Conservation (phyloP, 2,329 filamentous ascomycete species). For the Aspergillus tanneri region DNA sequence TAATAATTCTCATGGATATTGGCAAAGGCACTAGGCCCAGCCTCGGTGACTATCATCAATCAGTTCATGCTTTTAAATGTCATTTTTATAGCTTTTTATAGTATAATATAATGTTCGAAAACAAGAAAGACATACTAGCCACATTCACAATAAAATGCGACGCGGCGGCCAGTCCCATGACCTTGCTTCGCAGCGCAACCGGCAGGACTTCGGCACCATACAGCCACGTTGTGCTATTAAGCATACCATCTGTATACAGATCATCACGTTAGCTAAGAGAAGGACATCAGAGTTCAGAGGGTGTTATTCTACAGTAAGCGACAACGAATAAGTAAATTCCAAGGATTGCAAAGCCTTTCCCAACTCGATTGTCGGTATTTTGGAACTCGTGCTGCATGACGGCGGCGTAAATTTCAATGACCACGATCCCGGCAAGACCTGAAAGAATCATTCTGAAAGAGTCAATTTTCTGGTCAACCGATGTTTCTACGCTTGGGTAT, state of each 20-base stretch:
- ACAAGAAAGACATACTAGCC: slow-evolving; percentile 32
- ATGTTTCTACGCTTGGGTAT: neutral
- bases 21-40: slow-evolving; percentile 56
- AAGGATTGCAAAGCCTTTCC: slow-evolving; percentile 60
- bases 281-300: neutral
- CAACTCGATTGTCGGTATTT: slow-evolving; percentile 54
- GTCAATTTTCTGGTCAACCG: too few relatives aligned
- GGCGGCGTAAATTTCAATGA: slow-evolving; percentile 60
- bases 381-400: slow-evolving; percentile 60
- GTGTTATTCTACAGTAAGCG: slow-evolving; percentile 48
- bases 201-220: slow-evolving; percentile 58
- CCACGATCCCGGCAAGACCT: slow-evolving; percentile 52
- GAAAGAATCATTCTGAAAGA: slow-evolving; percentile 55
- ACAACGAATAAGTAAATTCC: slow-evolving; percentile 61
- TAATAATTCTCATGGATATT: slow-evolving; percentile 61
- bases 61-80: neutral
- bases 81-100: neutral
- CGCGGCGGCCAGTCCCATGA: slow-evolving; percentile 56
- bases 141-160: slow-evolving; percentile 59
- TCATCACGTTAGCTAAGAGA: neutral
- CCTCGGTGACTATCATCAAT: slow-evolving; percentile 47
- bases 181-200: slow-evolving; percentile 53
- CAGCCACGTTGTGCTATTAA: slow-evolving; percentile 56
- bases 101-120: neutral
- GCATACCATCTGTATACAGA: slow-evolving; percentile 45